Base-by-base conservation (phyloP, 1,284 basidiomycete species). In the Moesziomyces parantarcticus region DNA sequence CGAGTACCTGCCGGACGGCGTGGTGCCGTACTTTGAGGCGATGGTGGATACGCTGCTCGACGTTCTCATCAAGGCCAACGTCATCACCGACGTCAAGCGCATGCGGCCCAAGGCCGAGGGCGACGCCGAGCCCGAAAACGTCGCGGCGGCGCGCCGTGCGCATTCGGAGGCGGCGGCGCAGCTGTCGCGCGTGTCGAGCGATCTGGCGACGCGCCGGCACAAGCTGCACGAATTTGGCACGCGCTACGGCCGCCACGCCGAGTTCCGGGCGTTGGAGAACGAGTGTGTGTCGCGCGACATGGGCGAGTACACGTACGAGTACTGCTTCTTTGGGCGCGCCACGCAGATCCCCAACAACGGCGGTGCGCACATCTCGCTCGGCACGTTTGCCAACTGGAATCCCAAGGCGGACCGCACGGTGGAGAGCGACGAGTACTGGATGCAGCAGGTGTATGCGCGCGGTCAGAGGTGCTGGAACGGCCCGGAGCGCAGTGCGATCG, bases 301-400 rank as follows among this genome's bases (percentile, higher is more conserved):
- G 18, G 96, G 96, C 86, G 96, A 97, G 91, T 99, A 98, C 85
- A 93, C 91, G 1, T 99, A 99, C 84, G 93, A 96, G 83, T 87
- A 97, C n/a, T 99, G 96, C 86, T 88, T 97, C 79, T 97, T 98
- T 74, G 89, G 90, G 14, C 89, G 91, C 73, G 92, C 92, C 1
- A 91, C 87, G 54, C 96, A 99, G 85, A 97, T 92, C 84, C 91
- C 92, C 20, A 92, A 92, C 82, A 89, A 90, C 66, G 92, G 93
- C 54, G 90, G 92, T 21, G 87, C 87, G 6, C 89, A 88, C 0
- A 92, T 93, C 85, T 91, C 89, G 74, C 89, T 98, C 25, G 96
- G 96, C 10, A 58, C 48, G 1, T 68, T 70, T 51, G 10, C 56
- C 50, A 52, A 58, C 45, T 72, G 67, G 85, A 95, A 93, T 83